phyloP scores from a whole-genome alignment of 768 basidiomycete species.

The Boletus rufocinnamomeus region DNA sequence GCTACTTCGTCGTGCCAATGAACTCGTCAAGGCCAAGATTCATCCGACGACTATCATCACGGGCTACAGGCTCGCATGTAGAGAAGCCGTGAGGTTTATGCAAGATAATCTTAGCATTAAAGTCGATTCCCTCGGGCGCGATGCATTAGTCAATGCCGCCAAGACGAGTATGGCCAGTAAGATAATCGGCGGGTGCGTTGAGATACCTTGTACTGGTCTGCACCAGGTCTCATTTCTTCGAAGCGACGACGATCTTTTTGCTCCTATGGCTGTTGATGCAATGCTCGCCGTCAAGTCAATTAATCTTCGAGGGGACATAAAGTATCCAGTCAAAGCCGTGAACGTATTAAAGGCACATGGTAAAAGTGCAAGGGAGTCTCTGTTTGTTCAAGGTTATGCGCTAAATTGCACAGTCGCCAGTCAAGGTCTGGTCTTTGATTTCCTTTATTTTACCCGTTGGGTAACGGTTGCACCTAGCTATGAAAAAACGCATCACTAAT shows the following conservation, averaged over 20 bases:
- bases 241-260: slow-evolving; percentile 97
- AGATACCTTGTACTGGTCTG: slow-evolving; percentile 1
- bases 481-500: slow-evolving; percentile 91
- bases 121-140: slow-evolving; percentile 88
- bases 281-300: slow-evolving; percentile 97
- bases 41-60: slow-evolving; percentile 99
- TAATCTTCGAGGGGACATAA: slow-evolving; percentile 92
- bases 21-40: slow-evolving; percentile 96
- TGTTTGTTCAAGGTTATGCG: slow-evolving; percentile 95
- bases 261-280: slow-evolving; percentile 98
- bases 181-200: slow-evolving; percentile 89
- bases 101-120: slow-evolving; percentile 95
- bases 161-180: slow-evolving; percentile 99
- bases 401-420: slow-evolving; percentile 98
- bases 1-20: slow-evolving; percentile 92
- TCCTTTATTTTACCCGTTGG: not conserved
- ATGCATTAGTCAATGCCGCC: slow-evolving; percentile 92
- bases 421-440: slow-evolving; percentile 68
- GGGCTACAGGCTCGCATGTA: slow-evolving; percentile 94
- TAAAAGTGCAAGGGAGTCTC: slow-evolving; percentile 89
- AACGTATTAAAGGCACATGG: slow-evolving; percentile 98
- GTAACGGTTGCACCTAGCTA: slow-evolving; percentile 55
- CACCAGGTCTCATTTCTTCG: slow-evolving; percentile 3
- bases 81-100: slow-evolving; percentile 97
- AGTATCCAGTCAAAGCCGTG: slow-evolving; percentile 99